Conservation (phyloP, 2,329 filamentous ascomycete genomes). For the Sporothrix sp. region DNA sequence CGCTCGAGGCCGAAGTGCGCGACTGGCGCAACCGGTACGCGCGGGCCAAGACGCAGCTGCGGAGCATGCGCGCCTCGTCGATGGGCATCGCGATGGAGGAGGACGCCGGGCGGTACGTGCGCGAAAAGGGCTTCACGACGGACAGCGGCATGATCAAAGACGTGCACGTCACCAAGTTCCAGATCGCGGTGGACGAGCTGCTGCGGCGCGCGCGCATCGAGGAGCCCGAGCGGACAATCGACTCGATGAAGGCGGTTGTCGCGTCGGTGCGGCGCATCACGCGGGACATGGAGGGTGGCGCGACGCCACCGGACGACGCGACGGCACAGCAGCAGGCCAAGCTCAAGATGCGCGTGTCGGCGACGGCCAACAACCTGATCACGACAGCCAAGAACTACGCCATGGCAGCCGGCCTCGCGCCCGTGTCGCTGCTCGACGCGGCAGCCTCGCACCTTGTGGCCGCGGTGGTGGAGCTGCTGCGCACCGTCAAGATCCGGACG, state of each 20-base stretch:
- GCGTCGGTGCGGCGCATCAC: constrained; percentile 75
- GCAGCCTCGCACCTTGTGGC: constrained; percentile 84
- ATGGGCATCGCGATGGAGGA: constrained; percentile 60
- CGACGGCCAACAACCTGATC: constrained; percentile 89
- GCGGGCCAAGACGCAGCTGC: constrained; percentile 75
- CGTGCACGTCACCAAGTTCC: constrained; percentile 88
- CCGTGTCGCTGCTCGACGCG: constrained; percentile 87
- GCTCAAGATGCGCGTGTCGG: constrained; percentile 75
- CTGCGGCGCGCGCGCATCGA: constrained; percentile 65
- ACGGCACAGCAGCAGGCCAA: constrained; percentile 51
- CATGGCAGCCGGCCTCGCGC: constrained; percentile 70
- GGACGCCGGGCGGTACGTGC: constrained; percentile 57
- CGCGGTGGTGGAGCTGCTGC: constrained; percentile 76
- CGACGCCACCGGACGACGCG: constrained; percentile 41
- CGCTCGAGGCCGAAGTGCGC: constrained; percentile 72
- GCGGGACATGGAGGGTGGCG: constrained; percentile 63
- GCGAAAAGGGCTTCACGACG: constrained; percentile 57
- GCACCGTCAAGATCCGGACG: constrained; percentile 70
- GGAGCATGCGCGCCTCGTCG: constrained; percentile 70
- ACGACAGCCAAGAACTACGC: constrained; percentile 91
- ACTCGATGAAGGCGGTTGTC: constrained; percentile 80
- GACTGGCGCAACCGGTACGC: constrained; percentile 89
- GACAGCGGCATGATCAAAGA: constrained; percentile 76
- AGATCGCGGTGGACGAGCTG: constrained; percentile 86
- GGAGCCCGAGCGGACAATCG: constrained; percentile 65